These are phyloP conservation scores for Bolboschoenus planiculmis DNA, from an alignment of 176 grass and related monocot species.

Conservation along the genomic window DNA sequence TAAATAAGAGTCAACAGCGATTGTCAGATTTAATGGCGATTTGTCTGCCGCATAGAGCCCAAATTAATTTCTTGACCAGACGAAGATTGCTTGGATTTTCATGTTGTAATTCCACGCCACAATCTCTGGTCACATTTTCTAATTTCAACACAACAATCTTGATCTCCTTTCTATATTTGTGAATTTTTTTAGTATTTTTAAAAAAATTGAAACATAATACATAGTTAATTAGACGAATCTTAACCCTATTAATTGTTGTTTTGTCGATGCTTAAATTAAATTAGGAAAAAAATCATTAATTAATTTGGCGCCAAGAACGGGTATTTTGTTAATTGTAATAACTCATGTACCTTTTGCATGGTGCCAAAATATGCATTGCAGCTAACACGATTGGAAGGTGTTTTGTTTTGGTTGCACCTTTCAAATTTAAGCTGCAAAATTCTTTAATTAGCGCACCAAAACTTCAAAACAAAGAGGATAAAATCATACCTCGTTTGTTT, in stretches of 20 bases:
- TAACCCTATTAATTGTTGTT: neutral
- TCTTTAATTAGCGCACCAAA: neutral
- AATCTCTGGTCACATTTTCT: slow-evolving; percentile 32
- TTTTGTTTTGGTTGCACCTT: neutral
- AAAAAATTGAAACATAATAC: too few relatives aligned
- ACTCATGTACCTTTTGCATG: slow-evolving; percentile 35
- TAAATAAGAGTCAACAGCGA: slow-evolving; percentile 41
- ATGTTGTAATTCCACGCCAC: slow-evolving; percentile 37
- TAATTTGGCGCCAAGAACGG: slow-evolving; percentile 29
- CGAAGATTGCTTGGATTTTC: slow-evolving; percentile 33
- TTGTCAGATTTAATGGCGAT: slow-evolving; percentile 30
- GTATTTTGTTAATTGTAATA: slow-evolving; percentile 16
- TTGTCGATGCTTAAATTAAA: too few relatives aligned
- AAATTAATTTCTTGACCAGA: slow-evolving; percentile 21
- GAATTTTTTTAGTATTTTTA: too few relatives aligned
- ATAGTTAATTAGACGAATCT: too few relatives aligned
- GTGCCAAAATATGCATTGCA: slow-evolving; percentile 29
- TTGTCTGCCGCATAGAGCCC: slow-evolving; percentile 48
- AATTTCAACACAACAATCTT: neutral
- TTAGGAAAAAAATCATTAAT: too few relatives aligned
- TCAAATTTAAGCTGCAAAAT: slow-evolving; percentile 34
- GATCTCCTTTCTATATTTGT: too few relatives aligned
- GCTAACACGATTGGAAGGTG: slow-evolving; percentile 37
- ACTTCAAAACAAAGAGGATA: neutral
- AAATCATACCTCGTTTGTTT: too few relatives aligned